These are phyloP conservation scores for Biscogniauxia sp. DNA, from an alignment of 2,329 filamentous ascomycete genomes.

Conservation along the genomic window DNA sequence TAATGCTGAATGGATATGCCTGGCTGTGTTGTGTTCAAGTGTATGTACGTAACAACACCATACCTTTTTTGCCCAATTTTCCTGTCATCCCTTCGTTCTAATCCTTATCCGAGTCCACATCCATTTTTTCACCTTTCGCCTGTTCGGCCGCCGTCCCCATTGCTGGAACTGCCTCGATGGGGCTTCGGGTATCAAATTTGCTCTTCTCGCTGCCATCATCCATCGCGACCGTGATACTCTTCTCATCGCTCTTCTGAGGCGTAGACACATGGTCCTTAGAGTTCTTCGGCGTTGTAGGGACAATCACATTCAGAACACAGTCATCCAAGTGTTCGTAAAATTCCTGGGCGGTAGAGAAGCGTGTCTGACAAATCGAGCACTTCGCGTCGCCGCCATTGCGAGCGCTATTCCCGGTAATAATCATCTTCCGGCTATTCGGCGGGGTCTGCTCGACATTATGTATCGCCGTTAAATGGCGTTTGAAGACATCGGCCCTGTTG, in stretches of 20 bases:
- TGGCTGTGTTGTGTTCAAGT: background rate
- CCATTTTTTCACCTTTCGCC: slow-evolving; percentile 29
- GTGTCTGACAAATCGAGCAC: slow-evolving; percentile 83
- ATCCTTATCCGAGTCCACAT: slow-evolving; percentile 30
- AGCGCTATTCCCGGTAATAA: slow-evolving; percentile 34
- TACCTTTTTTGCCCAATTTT: background rate
- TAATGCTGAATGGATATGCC: background rate
- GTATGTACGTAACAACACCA: background rate
- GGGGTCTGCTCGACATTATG: slow-evolving; percentile 92
- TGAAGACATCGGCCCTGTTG: slow-evolving; percentile 94
- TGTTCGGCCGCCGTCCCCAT: slow-evolving; percentile 17
- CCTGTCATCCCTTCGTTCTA: slow-evolving; percentile 9
- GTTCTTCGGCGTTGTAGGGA: slow-evolving; percentile 42
- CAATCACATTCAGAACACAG: slow-evolving; percentile 59
- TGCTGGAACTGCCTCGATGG: slow-evolving; percentile 14
- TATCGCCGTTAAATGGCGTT: slow-evolving; percentile 85
- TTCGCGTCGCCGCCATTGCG: slow-evolving; percentile 63
- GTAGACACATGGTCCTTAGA: slow-evolving; percentile 26
- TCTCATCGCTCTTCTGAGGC: slow-evolving; percentile 26
- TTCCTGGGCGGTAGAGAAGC: slow-evolving; percentile 83
- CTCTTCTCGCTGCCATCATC: slow-evolving; percentile 25
- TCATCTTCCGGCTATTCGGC: slow-evolving; percentile 81
- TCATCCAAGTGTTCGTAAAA: slow-evolving; percentile 94
- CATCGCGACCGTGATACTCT: slow-evolving; percentile 18
- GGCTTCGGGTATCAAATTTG: slow-evolving; percentile 15